Evolutionary conservation across 1,139 yeast genomes (phyloP).

Genomic region (Pichia cactophila): DNA sequence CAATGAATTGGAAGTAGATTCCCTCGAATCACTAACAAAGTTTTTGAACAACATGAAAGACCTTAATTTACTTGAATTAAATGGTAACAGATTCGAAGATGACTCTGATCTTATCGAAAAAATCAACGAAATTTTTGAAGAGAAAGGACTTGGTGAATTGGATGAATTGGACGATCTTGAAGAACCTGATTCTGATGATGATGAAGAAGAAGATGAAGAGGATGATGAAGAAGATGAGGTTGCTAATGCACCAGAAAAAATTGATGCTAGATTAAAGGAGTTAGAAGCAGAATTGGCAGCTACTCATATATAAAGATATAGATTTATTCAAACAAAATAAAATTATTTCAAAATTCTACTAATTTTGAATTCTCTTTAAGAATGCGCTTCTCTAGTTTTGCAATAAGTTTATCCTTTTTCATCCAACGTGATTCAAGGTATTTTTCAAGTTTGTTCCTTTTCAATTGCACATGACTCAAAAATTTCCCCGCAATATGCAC

Average conservation of each 20-base stretch:
- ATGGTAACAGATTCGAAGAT: conserved; percentile 86
- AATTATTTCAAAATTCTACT: neutral
- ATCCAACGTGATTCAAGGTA: conserved; percentile 70
- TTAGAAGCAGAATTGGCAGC: conserved; percentile 54
- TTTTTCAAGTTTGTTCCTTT: conserved; percentile 48
- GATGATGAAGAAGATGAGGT: conserved; percentile 55
- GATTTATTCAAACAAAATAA: neutral
- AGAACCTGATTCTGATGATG: conserved; percentile 80
- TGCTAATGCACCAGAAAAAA: conserved; percentile 41
- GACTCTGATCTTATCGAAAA: conserved; percentile 54
- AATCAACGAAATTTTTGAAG: conserved; percentile 57
- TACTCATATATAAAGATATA: conserved; percentile 28
- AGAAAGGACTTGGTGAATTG: conserved; percentile 70
- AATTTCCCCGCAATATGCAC: conserved; percentile 44
- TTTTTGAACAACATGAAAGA: conserved; percentile 52
- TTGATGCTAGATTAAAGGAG: conserved; percentile 23
- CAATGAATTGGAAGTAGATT: conserved; percentile 71
- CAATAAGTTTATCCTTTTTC: conserved; percentile 51
- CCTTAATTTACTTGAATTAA: conserved; percentile 65
- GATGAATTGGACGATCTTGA: conserved; percentile 94
- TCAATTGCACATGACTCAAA: conserved; percentile 43
- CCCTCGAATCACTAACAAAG: conserved; percentile 51
- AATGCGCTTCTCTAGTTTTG: conserved; percentile 30
- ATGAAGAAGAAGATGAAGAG: conserved; percentile 63
- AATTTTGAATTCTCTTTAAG: conserved; percentile 8